Base-by-base conservation (phyloP, 768 basidiomycete species). In the Amylocystis lapponica region DNA sequence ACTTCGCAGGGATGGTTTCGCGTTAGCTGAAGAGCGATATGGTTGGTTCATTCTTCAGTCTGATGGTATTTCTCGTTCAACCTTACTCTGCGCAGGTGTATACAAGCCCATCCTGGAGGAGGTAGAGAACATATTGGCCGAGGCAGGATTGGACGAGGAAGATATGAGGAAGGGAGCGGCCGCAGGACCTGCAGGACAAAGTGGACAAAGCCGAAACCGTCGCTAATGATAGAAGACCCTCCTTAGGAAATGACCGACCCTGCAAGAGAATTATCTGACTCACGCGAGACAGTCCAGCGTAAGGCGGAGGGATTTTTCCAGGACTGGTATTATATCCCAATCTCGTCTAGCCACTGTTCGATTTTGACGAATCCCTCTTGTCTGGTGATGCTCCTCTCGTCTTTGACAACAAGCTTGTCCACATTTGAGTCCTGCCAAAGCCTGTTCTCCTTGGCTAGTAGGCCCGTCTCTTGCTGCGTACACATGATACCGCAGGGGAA, bases 51-150 rank as follows among this genome's bases (percentile, higher is more conserved):
- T 1, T 25, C 36, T n/a, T 7, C 34, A 19, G 0, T 39, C 16
- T 20, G 32, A 2, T 23, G 3, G 13, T 1, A 16, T 12, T 29
- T 38, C 16, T 39, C 26, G n/a, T 16, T 17, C n/a, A n/a, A 27
- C 13, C 12, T 23, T 12, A 14, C 11, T 10, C 38, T 22, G 1
- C 25, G 17, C 44, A 88, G 86, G 65, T n/a, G 69, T 68, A 27
- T 95, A 95, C 57, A 87, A 90, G 54, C 92, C 90, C 0, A 73
- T 88, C 5, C 61, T 94, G 14, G 68, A 81, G 48, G 86, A 93
- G 57, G 83, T 92, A 2, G 88, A 90, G 57, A 83, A 75, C 51
- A 92, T 93, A 32, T 61, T 91, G 39, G 77, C 75, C 9, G 88
- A 89, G 52, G 90, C 92, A 0, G 91, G 89, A 0, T 61, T 93